Base-by-base conservation (phyloP, 192 early-diverging fungal genomes). In the Coemansia sp. region DNA sequence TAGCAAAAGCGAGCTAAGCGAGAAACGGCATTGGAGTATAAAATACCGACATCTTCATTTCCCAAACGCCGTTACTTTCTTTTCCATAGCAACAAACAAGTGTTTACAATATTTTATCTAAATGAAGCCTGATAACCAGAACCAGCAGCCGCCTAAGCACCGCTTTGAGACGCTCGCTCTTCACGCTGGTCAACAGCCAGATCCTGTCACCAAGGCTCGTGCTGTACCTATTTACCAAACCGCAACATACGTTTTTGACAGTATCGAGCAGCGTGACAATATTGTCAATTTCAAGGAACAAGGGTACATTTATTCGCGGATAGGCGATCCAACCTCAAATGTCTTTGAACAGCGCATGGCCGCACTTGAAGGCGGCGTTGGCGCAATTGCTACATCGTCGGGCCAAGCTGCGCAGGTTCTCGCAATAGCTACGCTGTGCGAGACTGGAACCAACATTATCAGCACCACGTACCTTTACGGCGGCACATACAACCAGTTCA, bases 191-290 rank as follows among this genome's bases (percentile, higher is more conserved):
- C 92, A 90, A 60, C 63, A 59, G 6, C 67, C 88, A 52, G 87
- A 87, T 61, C 21, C 83, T 5, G 64, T 85, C 2, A 95, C 91
- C 59, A 85, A 89, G 20, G 83, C 94, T 14, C 85, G 93, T 15
- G 95, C 94, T 3, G 87, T 90, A 1, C 95, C 95, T 28, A 95
- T 98, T 66, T 98, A 94, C 72, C 91, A 93, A 0, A 91, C 93
- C 1, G 82, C 91, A 11, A 93, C 90, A 9, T 98, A 83, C 72
- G 87, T 88, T 9, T 96, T 98, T 78, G 87, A 94, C 62, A 83
- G 71, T 66, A 84, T 89, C 40, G 84, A 88, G 8, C 90, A 95
- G 69, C 93, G 87, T 42, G 93, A 89, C 51, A 84, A 89, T 34
- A 77, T 98, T 36, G 93, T 98, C 83, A 86, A 83, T 20, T 74